These are phyloP conservation scores for Populus hybrid DNA, from an alignment of 441 rosid species.

Conservation along the genomic window DNA sequence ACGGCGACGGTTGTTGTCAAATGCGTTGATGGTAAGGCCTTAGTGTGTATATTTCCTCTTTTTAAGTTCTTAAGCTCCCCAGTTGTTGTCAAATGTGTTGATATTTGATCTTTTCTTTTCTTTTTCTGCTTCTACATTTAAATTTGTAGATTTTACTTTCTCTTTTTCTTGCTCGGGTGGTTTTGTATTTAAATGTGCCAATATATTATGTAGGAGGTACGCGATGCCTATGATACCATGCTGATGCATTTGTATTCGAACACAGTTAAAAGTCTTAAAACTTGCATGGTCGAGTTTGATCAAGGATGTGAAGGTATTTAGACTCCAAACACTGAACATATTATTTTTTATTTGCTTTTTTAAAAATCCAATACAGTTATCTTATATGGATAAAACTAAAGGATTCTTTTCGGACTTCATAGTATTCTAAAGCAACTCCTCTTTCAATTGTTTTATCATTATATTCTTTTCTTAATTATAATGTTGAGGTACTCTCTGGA, in stretches of 20 bases:
- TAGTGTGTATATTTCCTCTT: background rate
- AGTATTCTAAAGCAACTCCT: too few species aligned
- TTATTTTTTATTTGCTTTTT: too few species aligned
- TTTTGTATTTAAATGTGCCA: background rate
- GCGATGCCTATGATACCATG: constrained; percentile 49
- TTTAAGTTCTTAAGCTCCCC: background rate
- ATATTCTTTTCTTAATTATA: too few species aligned
- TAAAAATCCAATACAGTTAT: too few species aligned
- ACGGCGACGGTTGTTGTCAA: constrained; percentile 8
- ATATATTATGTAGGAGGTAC: constrained; percentile 41
- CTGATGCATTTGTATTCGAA: constrained; percentile 55
- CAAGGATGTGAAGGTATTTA: constrained; percentile 17
- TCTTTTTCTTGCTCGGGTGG: too few species aligned
- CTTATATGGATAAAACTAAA: too few species aligned
- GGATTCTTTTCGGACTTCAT: too few species aligned
- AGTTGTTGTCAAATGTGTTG: background rate
- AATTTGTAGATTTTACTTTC: too few species aligned
- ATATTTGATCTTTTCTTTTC: background rate
- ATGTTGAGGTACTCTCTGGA: too few species aligned
- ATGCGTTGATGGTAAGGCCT: constrained; percentile 62
- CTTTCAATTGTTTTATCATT: too few species aligned
- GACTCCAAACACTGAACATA: background rate
- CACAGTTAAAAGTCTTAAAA: constrained; percentile 58
- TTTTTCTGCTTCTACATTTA: too few species aligned
- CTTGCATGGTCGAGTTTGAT: constrained; percentile 59